These are phyloP conservation scores for Metschnikowia amazonensis DNA, from an alignment of 805 yeast genomes.

Conservation along the genomic window DNA sequence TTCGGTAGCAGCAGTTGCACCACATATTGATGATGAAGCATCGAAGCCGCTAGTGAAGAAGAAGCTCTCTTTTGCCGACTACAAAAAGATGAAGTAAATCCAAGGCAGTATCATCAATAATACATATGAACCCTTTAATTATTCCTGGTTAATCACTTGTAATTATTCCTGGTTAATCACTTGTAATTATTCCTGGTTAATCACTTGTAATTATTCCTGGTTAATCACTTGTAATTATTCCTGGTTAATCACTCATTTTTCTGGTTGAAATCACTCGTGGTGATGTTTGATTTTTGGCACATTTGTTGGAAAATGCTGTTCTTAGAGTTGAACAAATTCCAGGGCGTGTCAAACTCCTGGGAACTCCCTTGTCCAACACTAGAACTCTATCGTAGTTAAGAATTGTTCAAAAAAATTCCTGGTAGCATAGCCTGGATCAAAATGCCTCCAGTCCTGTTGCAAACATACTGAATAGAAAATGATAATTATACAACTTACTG, in stretches of 20 bases:
- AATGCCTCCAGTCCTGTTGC: too few species aligned
- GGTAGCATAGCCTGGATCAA: too few species aligned
- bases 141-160: too few species aligned
- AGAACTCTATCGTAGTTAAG: conserved; percentile 71
- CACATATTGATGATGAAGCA: conserved; percentile 4
- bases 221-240: too few species aligned
- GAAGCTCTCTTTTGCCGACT: conserved; percentile 72
- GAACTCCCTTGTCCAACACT: conserved; percentile 79
- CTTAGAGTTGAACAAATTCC: conserved; percentile 47
- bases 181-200: too few species aligned
- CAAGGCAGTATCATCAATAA: background rate
- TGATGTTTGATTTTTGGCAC: conserved; percentile 55
- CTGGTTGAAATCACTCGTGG: conserved; percentile 46
- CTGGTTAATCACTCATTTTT: too few species aligned
- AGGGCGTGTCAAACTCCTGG: conserved; percentile 71
- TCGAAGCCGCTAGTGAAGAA: conserved; percentile 29
- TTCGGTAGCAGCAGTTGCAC: conserved; percentile 9
- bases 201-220: too few species aligned
- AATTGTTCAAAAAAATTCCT: too few species aligned
- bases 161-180: too few species aligned
- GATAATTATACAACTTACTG: too few species aligned
- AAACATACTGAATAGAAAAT: too few species aligned
- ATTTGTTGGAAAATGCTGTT: conserved; percentile 58
- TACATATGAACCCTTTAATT: too few species aligned
- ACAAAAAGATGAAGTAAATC: conserved; percentile 47